Base-by-base conservation (phyloP, 345 rosid genomes). In the Lepidium aucheri region DNA sequence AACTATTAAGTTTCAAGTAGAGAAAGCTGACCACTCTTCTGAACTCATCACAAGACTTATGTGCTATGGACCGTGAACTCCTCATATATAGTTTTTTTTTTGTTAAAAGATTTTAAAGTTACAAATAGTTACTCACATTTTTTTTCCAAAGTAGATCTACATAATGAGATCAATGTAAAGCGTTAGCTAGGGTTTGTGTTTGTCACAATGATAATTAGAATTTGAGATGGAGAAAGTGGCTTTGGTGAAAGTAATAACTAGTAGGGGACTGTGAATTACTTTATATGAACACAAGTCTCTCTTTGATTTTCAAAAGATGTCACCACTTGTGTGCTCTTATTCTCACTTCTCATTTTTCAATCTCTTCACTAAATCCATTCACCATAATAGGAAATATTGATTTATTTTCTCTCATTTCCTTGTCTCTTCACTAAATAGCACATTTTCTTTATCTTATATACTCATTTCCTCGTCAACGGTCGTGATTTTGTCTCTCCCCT, bases 321-420 rank as follows among this genome's bases (percentile, higher is more conserved):
- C 67, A 42, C 61, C 61, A 58, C 71, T 65, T 72, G 76, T 58
- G 66, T 72, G 76, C 71, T 65, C 76, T 65, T 58, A 72, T 72
- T 65, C 71, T 57, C 54, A 72, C 76, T 65, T 72, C 66, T 57
- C 71, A 22, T 18, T 72, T 58, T 63, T 40, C 52, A 46, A 54
- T 39, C 54, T 63, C 53, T 72, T 39, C 28, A 13, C 38, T 41
- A 57, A 53, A 35, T 47, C 38, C 22, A 20, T 20, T 20, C 2
- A 20, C 22, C 2, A 20, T 20, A 20, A 20, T 20, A 20, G 22
- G 22, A 20, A 20, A 20, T 20, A 20, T 20, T 20, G 2, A 20
- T 20, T 20, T 1, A 20, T 1, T 20, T 20, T 20, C 22, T 20
- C 22, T 20, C 22, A 20, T 20, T 20, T 20, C 22, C 22, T 20